Conservation (phyloP, 139 green algal species). For the Haematococcus lacustris region DNA sequence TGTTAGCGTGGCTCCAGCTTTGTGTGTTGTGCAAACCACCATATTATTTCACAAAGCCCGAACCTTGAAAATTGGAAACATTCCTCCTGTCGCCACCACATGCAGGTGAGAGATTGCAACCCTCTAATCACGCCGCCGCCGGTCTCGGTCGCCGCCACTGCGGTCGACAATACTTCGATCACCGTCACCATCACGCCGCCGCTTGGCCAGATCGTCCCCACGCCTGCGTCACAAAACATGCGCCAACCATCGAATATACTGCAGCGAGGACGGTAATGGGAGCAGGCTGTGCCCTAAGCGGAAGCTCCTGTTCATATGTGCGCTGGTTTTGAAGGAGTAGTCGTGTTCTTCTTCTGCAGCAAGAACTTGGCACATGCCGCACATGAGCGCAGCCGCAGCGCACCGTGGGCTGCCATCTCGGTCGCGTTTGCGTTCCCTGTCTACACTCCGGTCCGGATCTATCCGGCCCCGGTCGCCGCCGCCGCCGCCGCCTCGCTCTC, state of each 20-base stretch:
- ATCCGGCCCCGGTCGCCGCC: constrained; percentile 9
- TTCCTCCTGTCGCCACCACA: too few species aligned
- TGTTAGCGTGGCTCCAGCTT: too few species aligned
- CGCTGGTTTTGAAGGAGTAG: too few species aligned
- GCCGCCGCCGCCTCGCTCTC: background rate
- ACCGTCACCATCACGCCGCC: background rate
- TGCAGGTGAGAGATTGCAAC: too few species aligned
- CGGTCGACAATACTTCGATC: too few species aligned
- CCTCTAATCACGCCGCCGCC: too few species aligned
- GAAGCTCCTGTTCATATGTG: too few species aligned
- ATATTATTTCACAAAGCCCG: too few species aligned
- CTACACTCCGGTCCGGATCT: background rate
- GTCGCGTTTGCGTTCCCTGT: constrained; percentile 24
- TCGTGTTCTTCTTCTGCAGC: background rate
- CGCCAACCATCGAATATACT: background rate
- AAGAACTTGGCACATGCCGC: background rate
- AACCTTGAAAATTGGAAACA: too few species aligned
- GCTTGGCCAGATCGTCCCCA: background rate
- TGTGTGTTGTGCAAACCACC: too few species aligned
- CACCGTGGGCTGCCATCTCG: constrained; percentile 17
- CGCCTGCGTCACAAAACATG: background rate
- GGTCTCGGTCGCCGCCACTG: too few species aligned
- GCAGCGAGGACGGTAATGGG: background rate
- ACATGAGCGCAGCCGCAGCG: background rate
- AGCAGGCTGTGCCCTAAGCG: background rate